phyloP scores from a whole-genome alignment of 176 grass and related monocot genomes.

The Ensete ventricosum region DNA sequence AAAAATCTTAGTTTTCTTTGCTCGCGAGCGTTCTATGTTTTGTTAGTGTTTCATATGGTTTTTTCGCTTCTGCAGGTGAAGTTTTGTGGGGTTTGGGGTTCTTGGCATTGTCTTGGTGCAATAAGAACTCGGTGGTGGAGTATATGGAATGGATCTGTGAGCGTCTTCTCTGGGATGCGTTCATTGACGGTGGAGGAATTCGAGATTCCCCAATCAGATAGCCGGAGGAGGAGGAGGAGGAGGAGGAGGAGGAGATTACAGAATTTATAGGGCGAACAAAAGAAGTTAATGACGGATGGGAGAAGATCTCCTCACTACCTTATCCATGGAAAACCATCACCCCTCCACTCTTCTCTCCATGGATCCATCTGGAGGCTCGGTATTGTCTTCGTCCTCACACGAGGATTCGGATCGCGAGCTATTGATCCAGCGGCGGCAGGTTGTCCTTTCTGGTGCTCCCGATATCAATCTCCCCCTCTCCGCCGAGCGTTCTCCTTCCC shows the following conservation, averaged over 20 bases:
- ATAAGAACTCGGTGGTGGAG: background rate
- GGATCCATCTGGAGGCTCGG: background rate
- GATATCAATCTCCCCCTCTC: background rate
- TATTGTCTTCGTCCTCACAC: background rate
- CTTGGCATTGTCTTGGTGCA: background rate
- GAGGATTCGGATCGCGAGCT: background rate
- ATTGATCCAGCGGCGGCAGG: background rate
- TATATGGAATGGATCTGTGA: constrained; percentile 1
- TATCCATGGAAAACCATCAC: constrained; percentile 2
- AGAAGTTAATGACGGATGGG: background rate
- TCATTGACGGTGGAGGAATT: background rate
- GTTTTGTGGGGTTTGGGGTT: background rate
- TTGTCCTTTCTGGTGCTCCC: background rate
- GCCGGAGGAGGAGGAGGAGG: background rate
- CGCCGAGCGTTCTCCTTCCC: background rate
- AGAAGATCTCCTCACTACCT: background rate
- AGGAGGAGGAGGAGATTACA: background rate
- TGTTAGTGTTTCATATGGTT: no score
- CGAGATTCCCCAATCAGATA: background rate
- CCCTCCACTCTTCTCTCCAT: background rate
- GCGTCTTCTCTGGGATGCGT: background rate
- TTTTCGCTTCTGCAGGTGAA: background rate
- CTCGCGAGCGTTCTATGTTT: no score
- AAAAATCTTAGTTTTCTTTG: no score
- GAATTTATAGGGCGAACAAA: background rate